These are phyloP conservation scores for Starmerella sirachaensis DNA, from an alignment of 805 yeast genomes.

Conservation along the genomic window DNA sequence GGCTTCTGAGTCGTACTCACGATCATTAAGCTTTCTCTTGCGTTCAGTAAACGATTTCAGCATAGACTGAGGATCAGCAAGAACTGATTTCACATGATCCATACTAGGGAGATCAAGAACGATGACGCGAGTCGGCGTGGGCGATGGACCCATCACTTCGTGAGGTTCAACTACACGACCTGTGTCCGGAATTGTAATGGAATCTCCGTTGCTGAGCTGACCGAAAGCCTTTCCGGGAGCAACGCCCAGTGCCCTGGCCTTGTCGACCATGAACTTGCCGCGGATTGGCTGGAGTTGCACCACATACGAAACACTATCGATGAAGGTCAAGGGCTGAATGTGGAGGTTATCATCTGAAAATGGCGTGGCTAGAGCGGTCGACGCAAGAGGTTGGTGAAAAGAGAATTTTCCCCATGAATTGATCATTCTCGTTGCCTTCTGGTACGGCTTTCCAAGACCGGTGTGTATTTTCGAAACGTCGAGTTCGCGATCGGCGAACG, in stretches of 20 bases:
- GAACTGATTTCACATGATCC: constrained; percentile 33
- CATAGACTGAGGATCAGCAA: constrained; percentile 6
- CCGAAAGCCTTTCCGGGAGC: constrained; percentile 52
- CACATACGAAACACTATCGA: constrained; percentile 42
- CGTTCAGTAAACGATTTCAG: constrained; percentile 1
- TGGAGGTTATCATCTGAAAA: constrained; percentile 24
- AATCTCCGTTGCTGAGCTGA: constrained; percentile 45
- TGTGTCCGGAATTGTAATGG: constrained; percentile 32
- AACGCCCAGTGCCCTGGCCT: constrained; percentile 59
- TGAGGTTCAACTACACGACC: constrained; percentile 40
- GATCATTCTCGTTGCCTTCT: constrained; percentile 43
- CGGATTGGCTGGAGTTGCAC: constrained; percentile 53
- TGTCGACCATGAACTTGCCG: constrained; percentile 60
- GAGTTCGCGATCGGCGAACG: constrained; percentile 46
- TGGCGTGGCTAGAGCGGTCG: constrained; percentile 27
- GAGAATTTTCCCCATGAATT: constrained; percentile 82
- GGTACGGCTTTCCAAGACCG: constrained; percentile 30
- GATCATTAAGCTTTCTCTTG: constrained; percentile 14
- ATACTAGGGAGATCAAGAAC: constrained; percentile 61
- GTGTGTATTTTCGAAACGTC: constrained; percentile 5
- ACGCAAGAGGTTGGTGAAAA: constrained; percentile 51
- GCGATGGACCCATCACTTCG: constrained; percentile 58
- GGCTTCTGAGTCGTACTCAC: no score
- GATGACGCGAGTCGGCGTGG: constrained; percentile 46
- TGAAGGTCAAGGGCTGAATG: constrained; percentile 19